Conservation (phyloP, 108 stramenopile species). For the Aurantiochytrium sp. region DNA sequence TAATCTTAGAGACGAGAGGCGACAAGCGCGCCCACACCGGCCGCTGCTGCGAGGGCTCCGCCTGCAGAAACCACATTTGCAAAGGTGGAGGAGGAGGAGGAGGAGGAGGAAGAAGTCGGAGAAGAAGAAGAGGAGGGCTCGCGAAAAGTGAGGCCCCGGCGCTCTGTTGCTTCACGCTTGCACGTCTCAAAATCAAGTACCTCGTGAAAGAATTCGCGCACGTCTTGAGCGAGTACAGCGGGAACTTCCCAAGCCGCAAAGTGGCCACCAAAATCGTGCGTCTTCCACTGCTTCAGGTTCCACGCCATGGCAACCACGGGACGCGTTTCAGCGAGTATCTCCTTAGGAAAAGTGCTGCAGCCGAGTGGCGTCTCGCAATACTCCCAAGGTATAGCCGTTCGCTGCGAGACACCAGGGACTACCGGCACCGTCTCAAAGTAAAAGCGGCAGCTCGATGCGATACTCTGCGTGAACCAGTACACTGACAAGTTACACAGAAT, state of each 20-base stretch:
- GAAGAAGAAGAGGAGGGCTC: no score
- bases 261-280: not conserved
- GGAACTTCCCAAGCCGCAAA: conserved; percentile 6
- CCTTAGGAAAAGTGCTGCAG: not conserved
- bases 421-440: not conserved
- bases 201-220: not conserved
- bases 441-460: not conserved
- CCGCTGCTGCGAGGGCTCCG: no score
- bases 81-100: no score
- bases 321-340: not conserved
- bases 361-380: not conserved
- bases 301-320: not conserved
- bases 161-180: not conserved
- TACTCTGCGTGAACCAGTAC: conserved; percentile 6
- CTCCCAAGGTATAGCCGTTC: not conserved
- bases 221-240: not conserved
- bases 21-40: no score
- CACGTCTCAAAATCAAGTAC: not conserved
- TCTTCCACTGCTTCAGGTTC: not conserved
- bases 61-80: no score
- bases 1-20: no score
- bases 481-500: not conserved
- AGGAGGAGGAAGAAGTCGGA: no score
- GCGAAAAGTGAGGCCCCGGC: no score
- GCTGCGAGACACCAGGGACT: not conserved